phyloP scores from a whole-genome alignment of 2,329 filamentous ascomycete genomes.

The Sarocladium strictum region DNA sequence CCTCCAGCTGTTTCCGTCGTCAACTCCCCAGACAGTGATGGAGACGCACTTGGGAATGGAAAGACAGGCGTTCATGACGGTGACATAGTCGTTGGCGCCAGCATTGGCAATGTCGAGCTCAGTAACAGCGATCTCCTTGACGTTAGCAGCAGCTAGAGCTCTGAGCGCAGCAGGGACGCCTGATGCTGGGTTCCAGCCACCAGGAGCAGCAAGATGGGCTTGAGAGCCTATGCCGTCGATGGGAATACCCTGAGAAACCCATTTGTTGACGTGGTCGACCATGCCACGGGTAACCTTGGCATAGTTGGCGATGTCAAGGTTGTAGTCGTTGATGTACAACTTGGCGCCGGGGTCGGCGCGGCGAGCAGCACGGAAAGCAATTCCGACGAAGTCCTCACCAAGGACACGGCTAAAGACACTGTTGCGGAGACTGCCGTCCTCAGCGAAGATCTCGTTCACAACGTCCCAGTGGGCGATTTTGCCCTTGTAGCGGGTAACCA shows the following conservation, averaged over 20 bases:
- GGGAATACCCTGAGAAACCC: conserved; percentile 54
- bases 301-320: conserved; percentile 54
- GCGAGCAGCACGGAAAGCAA: conserved; percentile 64
- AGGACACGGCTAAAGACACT: conserved; percentile 63
- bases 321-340: conserved; percentile 73
- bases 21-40: conserved; percentile 57
- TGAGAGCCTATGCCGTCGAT: conserved; percentile 60
- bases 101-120: conserved; percentile 62
- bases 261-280: conserved; percentile 55
- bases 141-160: conserved; percentile 42
- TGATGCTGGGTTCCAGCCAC: conserved; percentile 24
- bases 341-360: conserved; percentile 60
- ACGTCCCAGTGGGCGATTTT: conserved; percentile 59
- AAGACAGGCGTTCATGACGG: conserved; percentile 52
- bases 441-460: conserved; percentile 58
- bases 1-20: conserved; percentile 44
- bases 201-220: conserved; percentile 42
- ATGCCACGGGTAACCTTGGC: conserved; percentile 50
- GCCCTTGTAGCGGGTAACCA: conserved; percentile 54
- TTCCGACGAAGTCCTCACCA: conserved; percentile 62
- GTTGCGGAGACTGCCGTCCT: conserved; percentile 52
- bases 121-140: conserved; percentile 56
- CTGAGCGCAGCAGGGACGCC: conserved; percentile 43
- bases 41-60: conserved; percentile 54
- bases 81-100: conserved; percentile 50